These are phyloP conservation scores for Lizonia empirigonia DNA, from an alignment of 2,329 filamentous ascomycete genomes.

Conservation along the genomic window DNA sequence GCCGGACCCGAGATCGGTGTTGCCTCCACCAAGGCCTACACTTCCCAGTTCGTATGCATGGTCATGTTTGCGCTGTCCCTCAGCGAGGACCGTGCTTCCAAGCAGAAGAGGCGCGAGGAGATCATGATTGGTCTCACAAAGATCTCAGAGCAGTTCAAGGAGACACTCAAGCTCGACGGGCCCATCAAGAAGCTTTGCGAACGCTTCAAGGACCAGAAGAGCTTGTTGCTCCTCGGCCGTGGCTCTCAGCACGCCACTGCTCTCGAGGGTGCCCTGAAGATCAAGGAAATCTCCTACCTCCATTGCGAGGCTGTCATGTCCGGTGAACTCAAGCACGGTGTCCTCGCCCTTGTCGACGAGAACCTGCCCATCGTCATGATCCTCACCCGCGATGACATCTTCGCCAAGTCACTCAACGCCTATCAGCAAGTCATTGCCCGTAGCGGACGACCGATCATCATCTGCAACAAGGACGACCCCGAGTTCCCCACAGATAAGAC, in stretches of 20 bases:
- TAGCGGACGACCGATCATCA: conserved; percentile 94
- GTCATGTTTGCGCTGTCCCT: conserved; percentile 98
- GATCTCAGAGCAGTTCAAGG: conserved; percentile 88
- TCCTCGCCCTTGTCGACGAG: conserved; percentile 95
- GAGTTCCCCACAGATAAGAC: conserved; percentile 89
- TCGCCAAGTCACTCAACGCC: conserved; percentile 98
- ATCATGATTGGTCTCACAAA: conserved; percentile 93
- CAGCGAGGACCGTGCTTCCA: conserved; percentile 94
- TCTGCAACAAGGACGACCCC: conserved; percentile 88
- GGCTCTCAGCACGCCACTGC: conserved; percentile 97
- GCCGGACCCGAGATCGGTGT: conserved; percentile 98
- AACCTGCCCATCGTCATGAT: conserved; percentile 99
- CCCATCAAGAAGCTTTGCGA: conserved; percentile 93
- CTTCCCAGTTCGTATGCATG: conserved; percentile 99
- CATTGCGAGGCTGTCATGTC: conserved; percentile 99
- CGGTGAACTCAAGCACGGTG: conserved; percentile 98
- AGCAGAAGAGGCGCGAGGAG: conserved; percentile 87
- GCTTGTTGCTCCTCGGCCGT: conserved; percentile 87
- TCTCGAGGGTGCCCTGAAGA: conserved; percentile 95
- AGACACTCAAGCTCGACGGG: conserved; percentile 88
- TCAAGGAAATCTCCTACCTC: conserved; percentile 99
- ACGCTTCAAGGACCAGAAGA: conserved; percentile 98
- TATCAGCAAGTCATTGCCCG: conserved; percentile 99
- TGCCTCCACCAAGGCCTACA: conserved; percentile 98
- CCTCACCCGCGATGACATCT: conserved; percentile 91